Evolutionary conservation across 2,329 filamentous ascomycete species (phyloP).

Genomic region (Colletotrichum sp.): DNA sequence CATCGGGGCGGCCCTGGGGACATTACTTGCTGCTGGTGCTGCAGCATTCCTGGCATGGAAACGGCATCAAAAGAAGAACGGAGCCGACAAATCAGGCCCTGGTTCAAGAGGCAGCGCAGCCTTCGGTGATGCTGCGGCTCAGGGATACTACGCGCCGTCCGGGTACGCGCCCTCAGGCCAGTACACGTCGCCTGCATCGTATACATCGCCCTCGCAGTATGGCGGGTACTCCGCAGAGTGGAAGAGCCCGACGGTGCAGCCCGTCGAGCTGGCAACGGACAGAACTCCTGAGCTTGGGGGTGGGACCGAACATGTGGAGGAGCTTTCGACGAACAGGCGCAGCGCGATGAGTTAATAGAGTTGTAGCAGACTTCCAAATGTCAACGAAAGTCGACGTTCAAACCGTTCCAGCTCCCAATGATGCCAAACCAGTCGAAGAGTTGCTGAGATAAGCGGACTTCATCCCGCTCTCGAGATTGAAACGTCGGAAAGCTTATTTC

Average conservation of each 20-base stretch:
- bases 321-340: background rate
- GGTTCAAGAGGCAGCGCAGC: background rate
- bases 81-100: background rate
- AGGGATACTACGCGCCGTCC: background rate
- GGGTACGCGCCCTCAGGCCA: background rate
- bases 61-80: background rate
- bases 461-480: background rate
- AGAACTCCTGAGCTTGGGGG: background rate
- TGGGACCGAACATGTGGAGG: background rate
- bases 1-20: background rate
- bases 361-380: background rate
- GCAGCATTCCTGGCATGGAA: background rate
- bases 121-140: background rate
- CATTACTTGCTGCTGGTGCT: background rate
- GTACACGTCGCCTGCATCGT: background rate
- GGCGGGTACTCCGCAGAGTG: background rate
- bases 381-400: background rate
- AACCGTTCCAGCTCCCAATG: background rate
- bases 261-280: background rate
- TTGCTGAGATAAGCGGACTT: background rate
- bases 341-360: background rate
- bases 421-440: background rate
- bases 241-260: background rate
- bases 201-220: background rate
- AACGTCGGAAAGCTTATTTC: background rate